Base-by-base conservation (phyloP, 148 eudicot species). In the Bassia scoparia region DNA sequence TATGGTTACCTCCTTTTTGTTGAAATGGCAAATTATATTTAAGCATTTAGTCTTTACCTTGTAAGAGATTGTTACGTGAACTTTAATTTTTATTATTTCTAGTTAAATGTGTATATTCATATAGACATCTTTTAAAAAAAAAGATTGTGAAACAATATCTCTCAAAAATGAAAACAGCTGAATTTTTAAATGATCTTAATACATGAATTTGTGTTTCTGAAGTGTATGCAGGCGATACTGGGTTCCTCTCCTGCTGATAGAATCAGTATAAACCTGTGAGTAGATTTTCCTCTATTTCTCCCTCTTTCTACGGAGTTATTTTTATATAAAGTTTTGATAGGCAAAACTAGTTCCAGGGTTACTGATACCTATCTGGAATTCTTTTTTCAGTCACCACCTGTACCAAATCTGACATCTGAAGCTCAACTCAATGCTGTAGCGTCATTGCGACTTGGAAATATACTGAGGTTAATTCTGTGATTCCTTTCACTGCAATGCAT, bases 141-240 rank as follows among this genome's bases (percentile, higher is more conserved):
- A n/a, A n/a, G n/a, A n/a, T n/a, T n/a, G n/a, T n/a, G n/a, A n/a
- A n/a, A n/a, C n/a, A n/a, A n/a, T n/a, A n/a, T n/a, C n/a, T n/a
- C n/a, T n/a, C 14, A n/a, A 2, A 7, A 41, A 14, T 7, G 9
- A n/a, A 14, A 41, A 41, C 12, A 41, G 46, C 11, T 41, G 9
- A n/a, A n/a, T n/a, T n/a, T 12, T 72, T 62, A 52, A 68, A 13
- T 73, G 59, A 61, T 58, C 52, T 68, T 27, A 8, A 21, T 38
- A 49, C 50, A 16, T 53, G 23, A 27, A 27, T 69, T n/a, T 67
- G 37, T 70, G 67, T 70, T 68, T 77, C 65, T 77, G 79, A 82
- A 96, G 99, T n/a, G 88, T 96, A 96, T 85, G 88, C 99, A 27
- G n/a, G 89, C 97, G 76, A 89, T 96, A 68, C 81, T 90, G 81